Percentiles rank a stretch among this genome's conserved stretches.
These are phyloP conservation scores for Talaromyces sp. DNA, from an alignment of 2,329 filamentous ascomycete genomes.

Conservation along the genomic window DNA sequence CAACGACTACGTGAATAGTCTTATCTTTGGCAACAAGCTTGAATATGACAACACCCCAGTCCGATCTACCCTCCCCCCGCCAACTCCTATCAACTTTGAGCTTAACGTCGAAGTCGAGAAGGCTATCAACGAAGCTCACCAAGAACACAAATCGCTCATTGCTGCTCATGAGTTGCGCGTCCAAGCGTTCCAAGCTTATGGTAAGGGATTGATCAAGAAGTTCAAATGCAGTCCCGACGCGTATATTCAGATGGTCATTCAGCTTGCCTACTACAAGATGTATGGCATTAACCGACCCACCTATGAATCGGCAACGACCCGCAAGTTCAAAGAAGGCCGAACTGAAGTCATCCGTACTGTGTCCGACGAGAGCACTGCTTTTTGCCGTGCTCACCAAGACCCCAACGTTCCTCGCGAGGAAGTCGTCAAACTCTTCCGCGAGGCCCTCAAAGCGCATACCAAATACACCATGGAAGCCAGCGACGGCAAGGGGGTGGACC, in stretches of 20 bases:
- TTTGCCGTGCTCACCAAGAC: slow-evolving; percentile 83
- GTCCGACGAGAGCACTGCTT: slow-evolving; percentile 85
- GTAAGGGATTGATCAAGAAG: slow-evolving; percentile 98
- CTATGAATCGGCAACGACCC: slow-evolving; percentile 92
- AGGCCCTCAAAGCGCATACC: slow-evolving; percentile 75
- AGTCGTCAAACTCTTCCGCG: slow-evolving; percentile 72
- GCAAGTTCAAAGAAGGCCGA: slow-evolving; percentile 91
- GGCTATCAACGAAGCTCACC: slow-evolving; percentile 73
- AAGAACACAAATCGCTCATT: slow-evolving; percentile 78
- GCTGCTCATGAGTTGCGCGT: slow-evolving; percentile 85
- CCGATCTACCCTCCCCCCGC: slow-evolving; percentile 80
- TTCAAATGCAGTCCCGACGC: slow-evolving; percentile 98
- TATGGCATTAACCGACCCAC: slow-evolving; percentile 96
- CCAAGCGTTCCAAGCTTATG: slow-evolving; percentile 94
- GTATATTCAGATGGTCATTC: slow-evolving; percentile 97
- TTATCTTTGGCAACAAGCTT: slow-evolving; percentile 91
- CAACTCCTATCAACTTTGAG: slow-evolving; percentile 71
- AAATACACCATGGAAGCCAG: slow-evolving; percentile 88
- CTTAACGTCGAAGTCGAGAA: slow-evolving; percentile 68
- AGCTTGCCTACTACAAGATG: slow-evolving; percentile 98
- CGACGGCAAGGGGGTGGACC: slow-evolving; percentile 89
- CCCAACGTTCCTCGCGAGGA: slow-evolving; percentile 59
- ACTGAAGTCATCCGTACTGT: slow-evolving; percentile 95
- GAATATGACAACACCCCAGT: slow-evolving; percentile 76
- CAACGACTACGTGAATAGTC: slow-evolving; percentile 88